A percentile compares a stretch with the other conserved stretches of the same genome.
Conservation (phyloP, 2,329 filamentous ascomycete species). For the Knufia petricola region DNA sequence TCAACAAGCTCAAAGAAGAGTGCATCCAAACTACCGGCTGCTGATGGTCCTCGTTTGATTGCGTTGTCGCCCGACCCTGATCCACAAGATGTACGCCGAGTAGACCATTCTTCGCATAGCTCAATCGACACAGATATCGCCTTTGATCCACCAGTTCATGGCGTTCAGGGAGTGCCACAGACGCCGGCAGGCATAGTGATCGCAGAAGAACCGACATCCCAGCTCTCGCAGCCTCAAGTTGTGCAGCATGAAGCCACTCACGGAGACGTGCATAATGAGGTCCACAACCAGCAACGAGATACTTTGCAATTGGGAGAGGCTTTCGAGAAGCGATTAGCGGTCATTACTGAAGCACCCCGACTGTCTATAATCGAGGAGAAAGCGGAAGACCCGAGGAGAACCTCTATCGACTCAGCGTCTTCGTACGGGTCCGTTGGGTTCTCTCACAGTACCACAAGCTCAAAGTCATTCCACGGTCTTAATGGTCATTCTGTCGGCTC, state of each 20-base stretch:
- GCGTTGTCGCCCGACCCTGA: constrained; percentile 8
- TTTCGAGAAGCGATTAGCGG: background rate
- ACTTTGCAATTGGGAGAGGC: constrained; percentile 6
- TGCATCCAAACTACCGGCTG: background rate
- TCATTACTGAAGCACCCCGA: background rate
- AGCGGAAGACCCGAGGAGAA: background rate
- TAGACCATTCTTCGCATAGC: background rate
- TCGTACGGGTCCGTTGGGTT: constrained; percentile 33
- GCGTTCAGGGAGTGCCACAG: background rate
- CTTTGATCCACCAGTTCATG: background rate
- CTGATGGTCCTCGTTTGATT: constrained; percentile 5
- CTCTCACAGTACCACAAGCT: constrained; percentile 27
- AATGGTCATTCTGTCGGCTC: constrained; percentile 54
- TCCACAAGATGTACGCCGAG: background rate
- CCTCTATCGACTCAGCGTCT: constrained; percentile 31
- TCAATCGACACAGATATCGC: background rate
- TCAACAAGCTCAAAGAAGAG: constrained; percentile 12
- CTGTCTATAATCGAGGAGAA: background rate
- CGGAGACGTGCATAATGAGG: background rate
- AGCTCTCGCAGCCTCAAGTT: constrained; percentile 1
- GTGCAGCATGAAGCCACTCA: background rate
- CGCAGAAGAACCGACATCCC: background rate
- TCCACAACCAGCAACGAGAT: background rate
- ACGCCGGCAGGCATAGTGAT: background rate
- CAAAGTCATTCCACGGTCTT: constrained; percentile 40